Evolutionary conservation across 2,329 filamentous ascomycete species (phyloP).

Genomic region (Exophiala aquamarina): DNA sequence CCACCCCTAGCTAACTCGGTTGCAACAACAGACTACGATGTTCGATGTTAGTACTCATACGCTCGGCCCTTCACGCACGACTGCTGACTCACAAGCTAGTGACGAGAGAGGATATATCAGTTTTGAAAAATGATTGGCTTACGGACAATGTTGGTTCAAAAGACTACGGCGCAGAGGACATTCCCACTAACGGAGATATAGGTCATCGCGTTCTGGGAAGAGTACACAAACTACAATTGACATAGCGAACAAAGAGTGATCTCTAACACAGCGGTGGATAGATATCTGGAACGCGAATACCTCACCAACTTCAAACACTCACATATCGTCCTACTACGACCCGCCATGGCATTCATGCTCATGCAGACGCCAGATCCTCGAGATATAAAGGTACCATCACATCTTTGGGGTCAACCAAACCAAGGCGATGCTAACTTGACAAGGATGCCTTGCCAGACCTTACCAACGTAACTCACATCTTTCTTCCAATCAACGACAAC

Average conservation of each 20-base stretch:
- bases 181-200: constrained; percentile 36
- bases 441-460: constrained; percentile 78
- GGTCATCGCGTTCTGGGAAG: constrained; percentile 98
- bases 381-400: constrained; percentile 49
- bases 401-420: not conserved
- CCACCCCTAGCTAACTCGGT: too few relatives aligned
- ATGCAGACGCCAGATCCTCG: constrained; percentile 67
- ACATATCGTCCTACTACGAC: constrained; percentile 85
- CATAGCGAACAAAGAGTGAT: constrained; percentile 1
- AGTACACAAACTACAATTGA: constrained; percentile 55
- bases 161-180: not conserved
- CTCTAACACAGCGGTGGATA: constrained; percentile 24
- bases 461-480: constrained; percentile 79
- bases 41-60: constrained; percentile 55
- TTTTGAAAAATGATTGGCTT: constrained; percentile 89
- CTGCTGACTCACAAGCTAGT: constrained; percentile 52
- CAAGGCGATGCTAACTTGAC: constrained; percentile 41
- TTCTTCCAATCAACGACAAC: constrained; percentile 92
- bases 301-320: constrained; percentile 77
- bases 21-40: constrained; percentile 57
- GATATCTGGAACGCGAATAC: constrained; percentile 86
- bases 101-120: constrained; percentile 84
- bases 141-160: constrained; percentile 76
- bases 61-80: not conserved
- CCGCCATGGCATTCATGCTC: constrained; percentile 88